These are phyloP conservation scores for Hypoxylon lenormandii DNA, from an alignment of 495 filamentous ascomycete species.

Conservation along the genomic window DNA sequence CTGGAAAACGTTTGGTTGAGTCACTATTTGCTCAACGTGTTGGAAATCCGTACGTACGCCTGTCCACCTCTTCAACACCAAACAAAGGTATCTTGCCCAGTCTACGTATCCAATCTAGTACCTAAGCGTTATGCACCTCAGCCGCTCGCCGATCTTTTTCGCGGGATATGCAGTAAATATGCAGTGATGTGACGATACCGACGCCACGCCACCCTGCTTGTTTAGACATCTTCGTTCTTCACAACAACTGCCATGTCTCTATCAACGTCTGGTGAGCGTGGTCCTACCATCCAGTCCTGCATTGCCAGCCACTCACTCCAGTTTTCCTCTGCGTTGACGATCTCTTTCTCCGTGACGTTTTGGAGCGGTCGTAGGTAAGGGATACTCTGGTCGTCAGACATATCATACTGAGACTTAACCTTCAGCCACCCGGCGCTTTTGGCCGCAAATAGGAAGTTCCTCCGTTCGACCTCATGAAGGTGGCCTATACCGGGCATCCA, in stretches of 20 bases:
- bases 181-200: conserved; percentile 5
- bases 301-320: conserved; percentile 92
- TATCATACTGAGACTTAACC: conserved; percentile 91
- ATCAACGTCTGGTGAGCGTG: conserved; percentile 56
- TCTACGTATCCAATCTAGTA: conserved; percentile 19
- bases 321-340: conserved; percentile 80
- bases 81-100: conserved; percentile 13
- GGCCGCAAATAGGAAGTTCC: conserved; percentile 94
- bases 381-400: conserved; percentile 79
- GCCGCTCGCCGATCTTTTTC: not conserved
- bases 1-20: conserved; percentile 19
- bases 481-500: conserved; percentile 82
- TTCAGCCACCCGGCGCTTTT: conserved; percentile 89
- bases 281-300: conserved; percentile 95
- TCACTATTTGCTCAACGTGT: conserved; percentile 18
- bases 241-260: conserved; percentile 42
- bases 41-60: conserved; percentile 29
- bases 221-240: conserved; percentile 43
- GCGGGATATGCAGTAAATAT: conserved; percentile 6
- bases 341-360: conserved; percentile 79
- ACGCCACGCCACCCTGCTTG: not conserved
- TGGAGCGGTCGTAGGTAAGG: conserved; percentile 87
- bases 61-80: conserved; percentile 14
- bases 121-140: conserved; percentile 6
- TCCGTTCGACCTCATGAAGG: conserved; percentile 86